Evolutionary conservation across 1,284 basidiomycete genomes (phyloP).

Genomic region (Apiotrichum domesticum): DNA sequence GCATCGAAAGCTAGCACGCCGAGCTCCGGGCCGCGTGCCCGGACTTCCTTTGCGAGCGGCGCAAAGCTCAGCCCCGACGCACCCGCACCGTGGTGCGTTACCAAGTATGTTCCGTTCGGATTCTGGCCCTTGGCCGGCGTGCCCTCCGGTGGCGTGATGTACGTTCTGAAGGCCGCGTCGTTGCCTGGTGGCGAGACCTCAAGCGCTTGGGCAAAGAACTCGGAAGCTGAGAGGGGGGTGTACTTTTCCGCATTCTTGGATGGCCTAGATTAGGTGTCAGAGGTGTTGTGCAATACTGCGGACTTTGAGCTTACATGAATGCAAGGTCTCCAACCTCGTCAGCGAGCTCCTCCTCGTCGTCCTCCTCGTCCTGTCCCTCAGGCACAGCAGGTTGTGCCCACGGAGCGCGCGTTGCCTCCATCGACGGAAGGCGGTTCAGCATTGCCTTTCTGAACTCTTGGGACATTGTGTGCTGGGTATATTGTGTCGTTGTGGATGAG

Average conservation of each 20-base stretch:
- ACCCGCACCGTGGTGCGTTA: slow-evolving; percentile 93
- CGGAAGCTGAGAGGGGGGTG: slow-evolving; percentile 65
- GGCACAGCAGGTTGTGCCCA: slow-evolving; percentile 29
- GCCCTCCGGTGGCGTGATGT: slow-evolving; percentile 56
- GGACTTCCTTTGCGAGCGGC: slow-evolving; percentile 72
- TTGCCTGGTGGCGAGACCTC: slow-evolving; percentile 62
- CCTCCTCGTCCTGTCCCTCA: slow-evolving; percentile 30
- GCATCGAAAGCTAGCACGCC: slow-evolving; percentile 82
- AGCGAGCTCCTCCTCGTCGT: slow-evolving; percentile 55
- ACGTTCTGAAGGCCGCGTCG: slow-evolving; percentile 63
- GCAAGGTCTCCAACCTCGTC: slow-evolving; percentile 60
- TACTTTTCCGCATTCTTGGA: slow-evolving; percentile 52
- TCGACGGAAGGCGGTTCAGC: slow-evolving; percentile 36
- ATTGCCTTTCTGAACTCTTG: slow-evolving; percentile 42
- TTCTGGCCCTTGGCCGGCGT: slow-evolving; percentile 3
- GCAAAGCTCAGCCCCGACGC: slow-evolving; percentile 86
- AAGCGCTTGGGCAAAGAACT: slow-evolving; percentile 68
- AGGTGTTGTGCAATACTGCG: too few relatives aligned
- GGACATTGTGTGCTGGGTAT: slow-evolving; percentile 31
- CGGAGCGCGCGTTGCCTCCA: slow-evolving; percentile 40
- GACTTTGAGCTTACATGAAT: slow-evolving; percentile 26
- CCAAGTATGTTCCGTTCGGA: slow-evolving; percentile 60
- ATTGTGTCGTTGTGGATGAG: background rate
- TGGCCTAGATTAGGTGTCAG: slow-evolving; percentile 46
- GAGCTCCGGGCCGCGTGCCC: slow-evolving; percentile 61